These are phyloP conservation scores for Dactylonectria estremocensis DNA, from an alignment of 2,329 filamentous ascomycete species.

Conservation along the genomic window DNA sequence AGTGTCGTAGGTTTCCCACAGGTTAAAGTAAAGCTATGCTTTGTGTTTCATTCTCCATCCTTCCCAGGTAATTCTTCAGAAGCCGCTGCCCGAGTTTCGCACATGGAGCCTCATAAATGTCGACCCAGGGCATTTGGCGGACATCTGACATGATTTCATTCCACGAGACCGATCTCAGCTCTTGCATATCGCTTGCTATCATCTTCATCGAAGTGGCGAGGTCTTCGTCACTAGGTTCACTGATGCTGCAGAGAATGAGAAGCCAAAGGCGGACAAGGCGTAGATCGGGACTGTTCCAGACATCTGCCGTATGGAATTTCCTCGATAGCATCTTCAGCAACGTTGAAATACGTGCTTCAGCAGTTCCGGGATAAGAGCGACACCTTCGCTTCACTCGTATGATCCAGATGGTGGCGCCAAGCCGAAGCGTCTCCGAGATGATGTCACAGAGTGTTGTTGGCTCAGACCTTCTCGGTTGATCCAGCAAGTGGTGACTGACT, in stretches of 20 bases:
- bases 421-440: slow-evolving; percentile 16
- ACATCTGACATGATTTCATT: neutral
- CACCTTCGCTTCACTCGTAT: slow-evolving; percentile 24
- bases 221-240: slow-evolving; percentile 7
- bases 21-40: too few species aligned
- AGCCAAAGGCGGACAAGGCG: slow-evolving; percentile 20
- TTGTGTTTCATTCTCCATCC: too few species aligned
- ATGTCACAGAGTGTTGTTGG: neutral
- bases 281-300: neutral
- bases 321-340: slow-evolving; percentile 5
- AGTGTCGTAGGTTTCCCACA: too few species aligned
- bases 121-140: slow-evolving; percentile 19
- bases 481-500: slow-evolving; percentile 14
- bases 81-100: neutral
- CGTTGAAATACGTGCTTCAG: slow-evolving; percentile 15
- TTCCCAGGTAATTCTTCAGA: neutral
- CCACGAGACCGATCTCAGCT: neutral
- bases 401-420: slow-evolving; percentile 28
- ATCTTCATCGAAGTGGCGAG: neutral
- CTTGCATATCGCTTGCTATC: slow-evolving; percentile 7
- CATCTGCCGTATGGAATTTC: rapidly evolving
- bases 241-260: slow-evolving; percentile 22
- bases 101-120: slow-evolving; percentile 3
- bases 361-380: slow-evolving; percentile 24
- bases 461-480: neutral